Evolutionary conservation across 2,329 filamentous ascomycete genomes (phyloP).

Genomic region (Cladophialophora carrionii): DNA sequence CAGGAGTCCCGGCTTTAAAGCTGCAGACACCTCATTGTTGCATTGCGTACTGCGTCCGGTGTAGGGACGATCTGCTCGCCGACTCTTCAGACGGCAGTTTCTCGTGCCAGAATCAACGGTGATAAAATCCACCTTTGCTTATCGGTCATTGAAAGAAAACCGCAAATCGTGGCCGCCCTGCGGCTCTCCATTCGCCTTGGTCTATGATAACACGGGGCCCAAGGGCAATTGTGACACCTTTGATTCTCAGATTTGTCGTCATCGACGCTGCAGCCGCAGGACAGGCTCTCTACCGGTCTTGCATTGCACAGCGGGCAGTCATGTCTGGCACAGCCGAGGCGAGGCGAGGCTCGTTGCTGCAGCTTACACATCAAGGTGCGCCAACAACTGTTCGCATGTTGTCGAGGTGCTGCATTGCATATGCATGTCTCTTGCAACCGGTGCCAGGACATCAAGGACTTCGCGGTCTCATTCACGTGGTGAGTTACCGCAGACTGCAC

Average conservation of each 20-base stretch:
- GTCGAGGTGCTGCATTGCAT: slow-evolving; percentile 8
- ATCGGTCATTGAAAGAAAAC: neutral
- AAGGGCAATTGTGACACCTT: slow-evolving; percentile 1
- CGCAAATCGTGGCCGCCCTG: neutral
- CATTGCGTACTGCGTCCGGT: neutral
- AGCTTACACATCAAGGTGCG: slow-evolving; percentile 3
- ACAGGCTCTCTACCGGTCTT: neutral
- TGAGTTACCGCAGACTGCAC: neutral
- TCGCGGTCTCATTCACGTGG: neutral
- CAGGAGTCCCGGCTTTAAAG: neutral
- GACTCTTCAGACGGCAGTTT: slow-evolving; percentile 4
- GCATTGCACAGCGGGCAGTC: neutral
- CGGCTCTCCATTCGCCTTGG: neutral
- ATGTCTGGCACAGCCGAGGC: neutral
- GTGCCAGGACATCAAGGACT: neutral
- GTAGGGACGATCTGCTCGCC: neutral
- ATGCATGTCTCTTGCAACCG: too few relatives aligned
- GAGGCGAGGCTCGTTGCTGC: slow-evolving; percentile 4
- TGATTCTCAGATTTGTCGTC: neutral
- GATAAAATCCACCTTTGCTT: neutral
- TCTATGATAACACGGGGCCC: neutral
- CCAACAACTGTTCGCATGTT: slow-evolving; percentile 12
- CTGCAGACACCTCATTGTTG: neutral
- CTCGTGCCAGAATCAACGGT: neutral
- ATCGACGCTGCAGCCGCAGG: neutral